Conservation (phyloP, 495 filamentous ascomycete genomes). For the Jackrogersella multiformis region DNA sequence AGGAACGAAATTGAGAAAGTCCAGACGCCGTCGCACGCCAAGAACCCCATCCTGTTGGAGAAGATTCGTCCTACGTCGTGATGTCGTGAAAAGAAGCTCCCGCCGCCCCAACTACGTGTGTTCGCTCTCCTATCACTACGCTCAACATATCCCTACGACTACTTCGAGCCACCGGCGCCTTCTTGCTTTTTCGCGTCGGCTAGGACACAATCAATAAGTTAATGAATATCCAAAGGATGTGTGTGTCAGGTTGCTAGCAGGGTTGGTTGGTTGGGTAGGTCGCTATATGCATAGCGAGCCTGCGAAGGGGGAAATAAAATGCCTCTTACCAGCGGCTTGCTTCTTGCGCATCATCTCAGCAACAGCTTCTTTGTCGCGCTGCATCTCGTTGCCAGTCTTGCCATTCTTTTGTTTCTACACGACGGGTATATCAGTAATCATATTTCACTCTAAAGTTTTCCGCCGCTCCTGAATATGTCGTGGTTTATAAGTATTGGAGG, state of each 20-base stretch:
- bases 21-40: constrained; percentile 38
- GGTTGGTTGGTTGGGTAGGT: not conserved
- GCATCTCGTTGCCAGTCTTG: constrained; percentile 74
- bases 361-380: constrained; percentile 75
- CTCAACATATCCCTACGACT: not conserved
- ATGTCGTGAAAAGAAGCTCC: constrained; percentile 25
- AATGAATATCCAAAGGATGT: not conserved
- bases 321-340: constrained; percentile 81
- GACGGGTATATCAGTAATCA: constrained; percentile 24
- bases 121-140: constrained; percentile 6
- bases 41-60: constrained; percentile 22
- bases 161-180: constrained; percentile 46
- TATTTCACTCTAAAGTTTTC: not conserved
- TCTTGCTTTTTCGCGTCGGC: constrained; percentile 62
- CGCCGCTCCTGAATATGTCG: not conserved
- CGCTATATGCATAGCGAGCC: too few species aligned
- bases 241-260: too few species aligned
- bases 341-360: constrained; percentile 91
- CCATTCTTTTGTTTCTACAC: constrained; percentile 67
- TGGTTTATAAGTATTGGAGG: not conserved
- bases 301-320: too few species aligned
- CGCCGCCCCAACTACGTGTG: constrained; percentile 5
- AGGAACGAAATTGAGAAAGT: constrained; percentile 29
- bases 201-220: constrained; percentile 34
- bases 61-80: constrained; percentile 34